Percentiles rank a stretch among this genome's conserved stretches.
Evolutionary conservation across 768 basidiomycete genomes (phyloP).

Genomic region (Chalciporus piperatus): DNA sequence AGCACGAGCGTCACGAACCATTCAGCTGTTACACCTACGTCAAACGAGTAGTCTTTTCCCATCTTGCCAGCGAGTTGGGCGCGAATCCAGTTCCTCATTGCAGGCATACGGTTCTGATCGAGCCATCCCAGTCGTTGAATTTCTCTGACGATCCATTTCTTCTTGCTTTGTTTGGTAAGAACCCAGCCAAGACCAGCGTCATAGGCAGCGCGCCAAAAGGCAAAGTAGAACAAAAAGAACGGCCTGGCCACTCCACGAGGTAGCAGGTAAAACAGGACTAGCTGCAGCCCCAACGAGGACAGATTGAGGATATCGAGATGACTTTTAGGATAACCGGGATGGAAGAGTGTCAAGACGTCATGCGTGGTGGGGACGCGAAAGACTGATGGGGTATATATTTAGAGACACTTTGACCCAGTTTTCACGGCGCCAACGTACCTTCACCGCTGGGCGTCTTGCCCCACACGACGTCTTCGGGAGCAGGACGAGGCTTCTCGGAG

Average conservation of each 20-base stretch:
- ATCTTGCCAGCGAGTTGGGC: slow-evolving; percentile 87
- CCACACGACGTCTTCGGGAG: slow-evolving; percentile 68
- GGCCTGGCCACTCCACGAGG: slow-evolving; percentile 50
- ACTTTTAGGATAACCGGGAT: slow-evolving; percentile 81
- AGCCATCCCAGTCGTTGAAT: slow-evolving; percentile 84
- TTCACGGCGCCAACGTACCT: slow-evolving; percentile 43
- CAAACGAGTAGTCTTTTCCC: slow-evolving; percentile 92
- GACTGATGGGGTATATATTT: slow-evolving; percentile 45
- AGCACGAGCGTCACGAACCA: slow-evolving; percentile 5
- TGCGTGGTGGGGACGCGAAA: slow-evolving; percentile 93
- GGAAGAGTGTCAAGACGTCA: slow-evolving; percentile 84
- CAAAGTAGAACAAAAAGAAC: slow-evolving; percentile 89
- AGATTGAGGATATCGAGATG: slow-evolving; percentile 87
- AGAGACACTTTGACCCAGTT: slow-evolving; percentile 3
- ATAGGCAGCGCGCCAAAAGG: slow-evolving; percentile 90
- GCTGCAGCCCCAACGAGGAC: slow-evolving; percentile 72
- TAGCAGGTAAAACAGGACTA: slow-evolving; percentile 68
- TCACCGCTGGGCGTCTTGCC: slow-evolving; percentile 82
- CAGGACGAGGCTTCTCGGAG: slow-evolving; percentile 9
- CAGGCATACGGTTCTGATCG: slow-evolving; percentile 64
- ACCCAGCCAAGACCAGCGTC: slow-evolving; percentile 94
- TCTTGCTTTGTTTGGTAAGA: slow-evolving; percentile 92
- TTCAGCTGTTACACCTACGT: slow-evolving; percentile 48
- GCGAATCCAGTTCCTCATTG: slow-evolving; percentile 77
- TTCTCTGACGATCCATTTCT: slow-evolving; percentile 86